A percentile compares a stretch with the other conserved stretches of the same genome.
phyloP scores from a whole-genome alignment of 75 land plant genomes.

The Pinus taeda region DNA sequence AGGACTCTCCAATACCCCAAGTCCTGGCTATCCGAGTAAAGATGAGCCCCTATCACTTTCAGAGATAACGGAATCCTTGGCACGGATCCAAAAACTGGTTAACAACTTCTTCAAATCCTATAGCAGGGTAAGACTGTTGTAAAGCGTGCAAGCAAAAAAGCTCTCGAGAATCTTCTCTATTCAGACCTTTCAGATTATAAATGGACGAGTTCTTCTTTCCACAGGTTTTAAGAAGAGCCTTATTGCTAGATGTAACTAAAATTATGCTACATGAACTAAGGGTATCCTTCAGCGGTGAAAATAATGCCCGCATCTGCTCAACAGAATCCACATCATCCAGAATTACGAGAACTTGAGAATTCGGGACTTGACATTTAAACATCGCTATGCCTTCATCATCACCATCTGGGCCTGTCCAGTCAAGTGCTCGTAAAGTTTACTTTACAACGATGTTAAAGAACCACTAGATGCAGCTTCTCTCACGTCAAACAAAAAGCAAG shows the following conservation, averaged over 20 bases:
- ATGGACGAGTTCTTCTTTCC: not conserved
- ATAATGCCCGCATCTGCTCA: not conserved
- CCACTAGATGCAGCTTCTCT: not conserved
- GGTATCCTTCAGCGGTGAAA: not conserved
- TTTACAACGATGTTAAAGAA: not conserved
- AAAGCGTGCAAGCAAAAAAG: not conserved
- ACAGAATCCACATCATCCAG: not conserved
- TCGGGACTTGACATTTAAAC: not conserved
- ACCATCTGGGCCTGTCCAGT: not conserved
- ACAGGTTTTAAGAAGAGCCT: not conserved
- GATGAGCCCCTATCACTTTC: not conserved
- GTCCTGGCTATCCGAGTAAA: not conserved
- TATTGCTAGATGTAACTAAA: not conserved
- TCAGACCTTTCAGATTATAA: not conserved
- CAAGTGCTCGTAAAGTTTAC: not conserved
- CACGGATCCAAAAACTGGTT: not conserved
- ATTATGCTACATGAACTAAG: not conserved
- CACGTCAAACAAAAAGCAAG: not conserved
- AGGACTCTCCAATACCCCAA: not conserved
- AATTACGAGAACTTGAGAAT: not conserved
- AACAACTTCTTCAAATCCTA: not conserved
- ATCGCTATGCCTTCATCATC: not conserved
- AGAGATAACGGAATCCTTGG: not conserved
- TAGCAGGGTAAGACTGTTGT: too few species aligned
- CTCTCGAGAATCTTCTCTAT: not conserved